Evolutionary conservation across 1,139 yeast genomes (phyloP), one percentile per base, ranked within the genome.

Genomic region (Kodamaea arcana): DNA sequence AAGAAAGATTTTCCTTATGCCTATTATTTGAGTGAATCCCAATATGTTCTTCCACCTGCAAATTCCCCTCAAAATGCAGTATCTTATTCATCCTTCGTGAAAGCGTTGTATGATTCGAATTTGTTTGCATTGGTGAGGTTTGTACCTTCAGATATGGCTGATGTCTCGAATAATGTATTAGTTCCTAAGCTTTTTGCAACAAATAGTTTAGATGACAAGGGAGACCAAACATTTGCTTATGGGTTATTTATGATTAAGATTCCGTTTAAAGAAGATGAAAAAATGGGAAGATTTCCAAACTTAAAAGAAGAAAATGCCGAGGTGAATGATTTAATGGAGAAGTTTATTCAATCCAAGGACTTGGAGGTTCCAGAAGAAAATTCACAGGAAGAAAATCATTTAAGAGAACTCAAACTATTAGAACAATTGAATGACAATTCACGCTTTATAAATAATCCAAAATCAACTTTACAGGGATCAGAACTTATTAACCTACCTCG

Each of bases 211-310:
- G 13, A 11, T 27, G 25, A 47, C 2, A 42, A 35, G 4, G 46
- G 43, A 1, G n/a, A n/a, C n/a, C 34, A 24, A 4, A 33, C 52
- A 14, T 42, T 41, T 32, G 50, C 56, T 2, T 59, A 59, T 35
- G 54, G 62, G 0, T 62, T 73, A 37, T 49, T 60, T 3, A 50
- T 69, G 44, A 56, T 62, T 5, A 64, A 80, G 28, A 53, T 88
- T n/a, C 95, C 97, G 1, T 85, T 76, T 56, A 72, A 73, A 23
- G 95, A 87, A 46, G 97, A 90, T 52, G 83, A 78, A 45, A 77
- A 82, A 43, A 61, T 74, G 11, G 78, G 83, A 12, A 65, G 66
- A 30, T 83, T 84, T 45, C 81, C 85, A 0, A 60, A 62, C 15
- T 55, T 85, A 31, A 54, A 35, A 8, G 30, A 31, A 12, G 11